phyloP scores from a whole-genome alignment of 2,329 filamentous ascomycete genomes.

The Exophiala calicioides region DNA sequence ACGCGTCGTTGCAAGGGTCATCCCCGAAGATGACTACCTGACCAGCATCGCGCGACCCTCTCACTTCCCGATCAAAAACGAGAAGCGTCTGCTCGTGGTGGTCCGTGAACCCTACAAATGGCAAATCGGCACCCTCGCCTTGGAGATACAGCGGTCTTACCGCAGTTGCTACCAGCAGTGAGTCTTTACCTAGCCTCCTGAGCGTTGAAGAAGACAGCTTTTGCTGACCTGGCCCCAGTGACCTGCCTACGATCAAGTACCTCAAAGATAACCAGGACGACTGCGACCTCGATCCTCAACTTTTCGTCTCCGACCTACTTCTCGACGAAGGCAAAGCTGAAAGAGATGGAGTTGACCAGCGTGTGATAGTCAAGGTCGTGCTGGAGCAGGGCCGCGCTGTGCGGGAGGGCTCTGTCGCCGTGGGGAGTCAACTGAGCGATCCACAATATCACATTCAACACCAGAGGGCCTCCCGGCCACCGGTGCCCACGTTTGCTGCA shows the following conservation, averaged over 20 bases:
- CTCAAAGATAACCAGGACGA: slow-evolving; percentile 32
- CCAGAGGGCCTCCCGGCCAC: slow-evolving; percentile 22
- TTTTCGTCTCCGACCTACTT: slow-evolving; percentile 30
- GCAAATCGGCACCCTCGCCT: slow-evolving; percentile 29
- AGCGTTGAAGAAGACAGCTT: too few species aligned
- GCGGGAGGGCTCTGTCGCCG: slow-evolving; percentile 29
- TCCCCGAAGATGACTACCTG: slow-evolving; percentile 30
- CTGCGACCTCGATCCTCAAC: slow-evolving; percentile 31
- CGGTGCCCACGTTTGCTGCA: slow-evolving; percentile 26
- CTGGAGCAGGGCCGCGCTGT: slow-evolving; percentile 28
- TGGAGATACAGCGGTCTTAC: slow-evolving; percentile 28
- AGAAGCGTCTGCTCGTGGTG: slow-evolving; percentile 27
- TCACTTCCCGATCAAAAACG: slow-evolving; percentile 8
- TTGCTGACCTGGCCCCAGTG: slow-evolving; percentile 19
- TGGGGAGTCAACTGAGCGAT: slow-evolving; percentile 24
- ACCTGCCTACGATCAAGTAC: slow-evolving; percentile 31
- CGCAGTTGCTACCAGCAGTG: slow-evolving; percentile 28
- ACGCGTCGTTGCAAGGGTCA: slow-evolving; percentile 28
- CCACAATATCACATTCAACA: slow-evolving; percentile 24
- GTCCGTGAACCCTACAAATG: slow-evolving; percentile 30
- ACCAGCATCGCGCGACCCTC: slow-evolving; percentile 9
- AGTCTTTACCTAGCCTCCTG: slow-evolving; percentile 3
- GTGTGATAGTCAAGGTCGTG: slow-evolving; percentile 30
- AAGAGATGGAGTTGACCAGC: slow-evolving; percentile 30
- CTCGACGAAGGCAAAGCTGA: slow-evolving; percentile 31